Base-by-base conservation (phyloP, 1,284 basidiomycete genomes). In the Ustilago cynodontis region DNA sequence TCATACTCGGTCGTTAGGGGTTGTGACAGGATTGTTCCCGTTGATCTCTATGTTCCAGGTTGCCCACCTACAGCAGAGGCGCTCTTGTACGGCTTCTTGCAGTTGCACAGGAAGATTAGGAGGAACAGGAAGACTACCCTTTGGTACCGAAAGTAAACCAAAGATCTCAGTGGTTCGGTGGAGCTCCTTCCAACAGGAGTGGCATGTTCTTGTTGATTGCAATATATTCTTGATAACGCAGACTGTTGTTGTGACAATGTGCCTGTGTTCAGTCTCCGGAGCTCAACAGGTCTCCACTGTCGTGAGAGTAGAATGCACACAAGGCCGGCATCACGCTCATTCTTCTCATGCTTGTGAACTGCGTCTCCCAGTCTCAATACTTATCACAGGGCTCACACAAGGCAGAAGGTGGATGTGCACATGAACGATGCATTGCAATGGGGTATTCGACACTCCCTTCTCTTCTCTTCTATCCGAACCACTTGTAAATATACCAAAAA, bases 11-110 rank as follows among this genome's bases (percentile, higher is more conserved):
- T 99, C 71, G 97, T 99, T 29, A 92, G 97, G 71, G 97, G 97
- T n/a, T 99, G 97, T 87, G 97, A 99, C 88, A 92, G 97, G 55
- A 95, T 99, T 83, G 95, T 99, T 2, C 97, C 97, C 8, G 96
- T 99, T 52, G 95, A 98, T 87, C 94, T 98, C 64, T 85, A 86
- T 58, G 84, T 87, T 11, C 95, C 95, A 20, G 95, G 95, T 2
- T 98, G 95, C 88, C 94, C 93, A 43, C 89, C 89, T 7, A 90
- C 89, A 4, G 95, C 96, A 29, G 96, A 99, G 87, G 97, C 96
- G 13, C 89, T 99, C 52, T 89, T 88, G 51, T 88, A 86, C 68
- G 86, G 87, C 29, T 86, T 86, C 79, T 90, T 98, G 53, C 95
- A 98, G 87, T 90, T 99, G 51, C 95, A 98, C 88, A 91, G 95